These are phyloP conservation scores for Sporothrix curviconia DNA, from an alignment of 2,329 filamentous ascomycete genomes.

Conservation along the genomic window DNA sequence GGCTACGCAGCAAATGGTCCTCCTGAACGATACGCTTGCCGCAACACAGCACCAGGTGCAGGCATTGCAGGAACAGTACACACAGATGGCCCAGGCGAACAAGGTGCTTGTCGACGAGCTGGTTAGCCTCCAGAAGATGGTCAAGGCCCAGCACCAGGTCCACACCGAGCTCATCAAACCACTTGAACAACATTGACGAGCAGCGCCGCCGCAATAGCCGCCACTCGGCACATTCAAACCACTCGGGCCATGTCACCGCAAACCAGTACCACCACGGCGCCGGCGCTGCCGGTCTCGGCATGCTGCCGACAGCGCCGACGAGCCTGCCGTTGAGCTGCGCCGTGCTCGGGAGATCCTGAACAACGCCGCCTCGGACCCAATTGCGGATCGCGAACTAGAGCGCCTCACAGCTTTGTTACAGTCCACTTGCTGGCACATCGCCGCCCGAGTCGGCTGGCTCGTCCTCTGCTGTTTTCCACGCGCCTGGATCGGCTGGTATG, in stretches of 20 bases:
- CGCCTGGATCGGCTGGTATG: conserved; percentile 34
- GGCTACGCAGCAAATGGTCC: conserved; percentile 78
- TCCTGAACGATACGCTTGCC: conserved; percentile 79
- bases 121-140: conserved; percentile 52
- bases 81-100: conserved; percentile 63
- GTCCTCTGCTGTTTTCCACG: conserved; percentile 48
- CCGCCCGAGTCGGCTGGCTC: conserved; percentile 47
- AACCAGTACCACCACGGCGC: conserved; percentile 31
- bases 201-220: conserved; percentile 36
- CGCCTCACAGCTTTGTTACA: conserved; percentile 49
- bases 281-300: conserved; percentile 30
- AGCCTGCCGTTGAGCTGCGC: conserved; percentile 45
- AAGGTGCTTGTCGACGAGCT: conserved; percentile 57
- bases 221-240: conserved; percentile 31
- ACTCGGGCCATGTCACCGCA: conserved; percentile 31
- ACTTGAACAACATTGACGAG: conserved; percentile 44
- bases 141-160: conserved; percentile 52
- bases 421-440: conserved; percentile 32
- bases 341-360: conserved; percentile 51
- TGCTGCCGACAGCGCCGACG: conserved; percentile 42
- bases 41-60: conserved; percentile 92
- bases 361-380: conserved; percentile 44
- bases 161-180: conserved; percentile 52
- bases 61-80: conserved; percentile 75
- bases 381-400: conserved; percentile 49